A percentile compares a stretch with the other conserved stretches of the same genome.
These are phyloP conservation scores for Coniosporium tulheliwenetii DNA, from an alignment of 2,329 filamentous ascomycete genomes.

Conservation along the genomic window DNA sequence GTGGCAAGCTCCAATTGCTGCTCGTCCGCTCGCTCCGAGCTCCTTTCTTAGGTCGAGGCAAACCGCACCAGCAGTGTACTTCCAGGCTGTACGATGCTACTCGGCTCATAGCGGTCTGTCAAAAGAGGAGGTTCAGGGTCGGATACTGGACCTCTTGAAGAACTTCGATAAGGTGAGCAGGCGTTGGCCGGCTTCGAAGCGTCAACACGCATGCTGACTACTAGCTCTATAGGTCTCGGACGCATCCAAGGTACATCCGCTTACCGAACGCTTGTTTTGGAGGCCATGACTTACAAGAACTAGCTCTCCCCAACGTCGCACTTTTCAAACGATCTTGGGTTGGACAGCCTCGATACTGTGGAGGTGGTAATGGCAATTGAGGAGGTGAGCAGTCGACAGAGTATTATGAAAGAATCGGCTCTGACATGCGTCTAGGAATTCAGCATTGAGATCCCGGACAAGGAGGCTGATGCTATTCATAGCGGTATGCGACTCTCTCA, in stretches of 20 bases:
- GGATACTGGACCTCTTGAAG: conserved; percentile 83
- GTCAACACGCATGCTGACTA: conserved; percentile 6
- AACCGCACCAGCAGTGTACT: conserved; percentile 45
- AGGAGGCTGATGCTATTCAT: conserved; percentile 88
- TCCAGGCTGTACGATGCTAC: conserved; percentile 68
- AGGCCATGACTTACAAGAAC: conserved; percentile 1
- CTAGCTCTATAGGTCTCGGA: conserved; percentile 40
- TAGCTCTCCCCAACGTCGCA: conserved; percentile 74
- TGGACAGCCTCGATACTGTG: conserved; percentile 95
- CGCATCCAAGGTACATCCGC: conserved; percentile 35
- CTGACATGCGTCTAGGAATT: conserved; percentile 41
- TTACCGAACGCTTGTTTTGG: neutral
- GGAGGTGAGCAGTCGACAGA: conserved; percentile 46
- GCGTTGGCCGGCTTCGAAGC: conserved; percentile 6
- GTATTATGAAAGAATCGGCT: conserved; percentile 34
- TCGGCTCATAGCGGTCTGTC: conserved; percentile 64
- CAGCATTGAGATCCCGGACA: conserved; percentile 96
- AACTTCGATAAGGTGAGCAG: conserved; percentile 84
- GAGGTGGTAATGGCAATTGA: conserved; percentile 99
- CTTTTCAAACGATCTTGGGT: conserved; percentile 92
- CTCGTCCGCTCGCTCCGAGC: conserved; percentile 42
- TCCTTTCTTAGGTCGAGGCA: conserved; percentile 46
- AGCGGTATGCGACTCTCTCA: conserved; percentile 49
- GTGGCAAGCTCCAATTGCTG: conserved; percentile 17
- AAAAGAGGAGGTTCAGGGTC: conserved; percentile 74